Base-by-base conservation (phyloP, 306 rosid genomes). In the Cucumis cinereus region DNA sequence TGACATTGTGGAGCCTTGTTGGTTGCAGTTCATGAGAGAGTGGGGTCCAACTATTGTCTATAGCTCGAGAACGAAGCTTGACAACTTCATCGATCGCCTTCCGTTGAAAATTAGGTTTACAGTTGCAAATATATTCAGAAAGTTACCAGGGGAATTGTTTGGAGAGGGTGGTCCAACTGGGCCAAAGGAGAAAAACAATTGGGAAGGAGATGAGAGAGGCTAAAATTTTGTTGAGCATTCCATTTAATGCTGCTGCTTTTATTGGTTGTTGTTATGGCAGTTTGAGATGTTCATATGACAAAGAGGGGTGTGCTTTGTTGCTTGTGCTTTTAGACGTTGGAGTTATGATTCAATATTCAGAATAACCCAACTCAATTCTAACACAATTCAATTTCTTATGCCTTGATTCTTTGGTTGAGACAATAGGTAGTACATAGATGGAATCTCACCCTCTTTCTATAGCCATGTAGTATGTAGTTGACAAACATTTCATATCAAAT, bases 141-240 rank as follows among this genome's bases (percentile, higher is more conserved):
- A 84, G 78, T 15, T 88, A 47, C 92, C 92, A 0, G 80, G 59
- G 54, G 89, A 88, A 83, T 80, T 88, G 56, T 88, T 26, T 20
- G 78, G 85, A 78, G 86, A 88, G 80, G 89, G 79, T 73, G 92
- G 92, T 36, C 92, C 92, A n/a, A 86, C 92, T 1, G 92, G 92
- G 62, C 92, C 92, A 13, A 88, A 84, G 76, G 89, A 88, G 82
- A 88, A 88, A 82, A 79, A 86, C 81, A 82, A 88, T 49, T 88
- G 92, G 92, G 81, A 43, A 58, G 89, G 88, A 53, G 92, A 88
- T 53, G 92, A 88, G 73, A 82, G 88, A 82, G 70, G 84, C 58
- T 82, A 77, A 38, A 26, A 9, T 4, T 38, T 12, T 67, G 5
- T 45, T 45, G 40, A 6, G 56, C 75, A 69, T 30, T 40, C 10